Base-by-base conservation (phyloP, 225 moss, liverwort and hornwort genomes). In the Lunularia cruciata region DNA sequence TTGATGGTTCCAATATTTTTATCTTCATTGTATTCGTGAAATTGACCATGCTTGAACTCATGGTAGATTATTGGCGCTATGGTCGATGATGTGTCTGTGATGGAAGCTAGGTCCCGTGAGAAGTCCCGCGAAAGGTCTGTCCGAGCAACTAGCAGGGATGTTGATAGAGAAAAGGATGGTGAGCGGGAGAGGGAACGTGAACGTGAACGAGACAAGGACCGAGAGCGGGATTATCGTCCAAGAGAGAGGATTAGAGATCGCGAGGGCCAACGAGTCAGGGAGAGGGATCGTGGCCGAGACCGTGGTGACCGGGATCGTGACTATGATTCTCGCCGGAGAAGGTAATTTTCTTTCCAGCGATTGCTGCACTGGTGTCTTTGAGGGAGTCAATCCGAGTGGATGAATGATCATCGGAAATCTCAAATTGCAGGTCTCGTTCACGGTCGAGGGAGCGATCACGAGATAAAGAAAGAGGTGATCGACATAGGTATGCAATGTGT, bases 391-490 rank as follows among this genome's bases (percentile, higher is more conserved):
- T 42, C 8, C 11, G 18, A 38, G n/a, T 39, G 11, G 12, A 28
- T 42, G 23, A 12, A 62, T 46, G 20, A 42, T 56, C 39, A 59
- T 23, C n/a, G 32, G 25, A 30, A 18, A 14, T 45, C 0, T 30
- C 0, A 1, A 45, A 13, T 8, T 63, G 45, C 52, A 49, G 67
- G 20, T 67, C 67, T 52, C 67, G 85, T 49, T 89, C 87, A 6
- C 87, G 85, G 45, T 94, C 94, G 2, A 81, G 77, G 69, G 90
- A 93, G 37, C 84, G 93, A 15, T 86, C 87, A 46, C 79, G 91
- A 69, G 91, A 87, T 30, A 85, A 85, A 77, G 90, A 89, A 71
- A 86, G 87, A 65, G 84, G 76, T 68, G 89, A 94, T 73, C 85
- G 87, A 39, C 70, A 89, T 73, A 90, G 87, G 93, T 90, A 80